A percentile compares a stretch with the other conserved stretches of the same genome.
phyloP scores from a whole-genome alignment of 768 basidiomycete species.

The Crepidotus variabilis region DNA sequence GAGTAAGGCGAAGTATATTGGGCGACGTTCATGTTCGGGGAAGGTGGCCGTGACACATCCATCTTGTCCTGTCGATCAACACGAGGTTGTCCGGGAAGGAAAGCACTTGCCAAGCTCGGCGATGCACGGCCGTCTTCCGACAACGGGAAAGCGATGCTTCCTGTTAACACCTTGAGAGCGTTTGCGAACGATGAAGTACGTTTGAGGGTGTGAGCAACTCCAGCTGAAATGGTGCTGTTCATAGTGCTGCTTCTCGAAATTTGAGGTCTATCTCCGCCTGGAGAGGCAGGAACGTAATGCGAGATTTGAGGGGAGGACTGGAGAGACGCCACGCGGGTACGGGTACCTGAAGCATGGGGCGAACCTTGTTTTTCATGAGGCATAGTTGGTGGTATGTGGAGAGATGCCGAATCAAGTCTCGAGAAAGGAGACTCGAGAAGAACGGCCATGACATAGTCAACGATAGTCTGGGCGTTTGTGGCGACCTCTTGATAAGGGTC shows the following conservation, averaged over 20 bases:
- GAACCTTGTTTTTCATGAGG: slow-evolving; percentile 35
- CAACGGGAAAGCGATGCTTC: slow-evolving; percentile 68
- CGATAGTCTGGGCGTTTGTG: slow-evolving; percentile 82
- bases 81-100: slow-evolving; percentile 15
- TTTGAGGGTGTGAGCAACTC: slow-evolving; percentile 64
- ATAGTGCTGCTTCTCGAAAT: slow-evolving; percentile 60
- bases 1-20: slow-evolving; percentile 78
- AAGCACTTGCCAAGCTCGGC: slow-evolving; percentile 22
- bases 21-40: slow-evolving; percentile 74
- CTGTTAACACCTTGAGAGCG: slow-evolving; percentile 65
- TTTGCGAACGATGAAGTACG: slow-evolving; percentile 82
- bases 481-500: slow-evolving; percentile 95
- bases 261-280: slow-evolving; percentile 39
- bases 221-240: slow-evolving; percentile 54
- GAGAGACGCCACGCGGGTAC: slow-evolving; percentile 46
- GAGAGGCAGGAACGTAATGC: slow-evolving; percentile 43
- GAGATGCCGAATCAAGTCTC: slow-evolving; percentile 62
- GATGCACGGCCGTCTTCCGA: slow-evolving; percentile 48
- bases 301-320: slow-evolving; percentile 43
- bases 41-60: slow-evolving; percentile 65
- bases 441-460: slow-evolving; percentile 90
- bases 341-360: slow-evolving; percentile 32
- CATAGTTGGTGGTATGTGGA: slow-evolving; percentile 46
- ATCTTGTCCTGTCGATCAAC: slow-evolving; percentile 22
- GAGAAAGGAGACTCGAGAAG: slow-evolving; percentile 88